Percentiles rank a stretch among this genome's conserved stretches.
Conservation (phyloP, 1,284 basidiomycete species). For the Trichosporon sp. region DNA sequence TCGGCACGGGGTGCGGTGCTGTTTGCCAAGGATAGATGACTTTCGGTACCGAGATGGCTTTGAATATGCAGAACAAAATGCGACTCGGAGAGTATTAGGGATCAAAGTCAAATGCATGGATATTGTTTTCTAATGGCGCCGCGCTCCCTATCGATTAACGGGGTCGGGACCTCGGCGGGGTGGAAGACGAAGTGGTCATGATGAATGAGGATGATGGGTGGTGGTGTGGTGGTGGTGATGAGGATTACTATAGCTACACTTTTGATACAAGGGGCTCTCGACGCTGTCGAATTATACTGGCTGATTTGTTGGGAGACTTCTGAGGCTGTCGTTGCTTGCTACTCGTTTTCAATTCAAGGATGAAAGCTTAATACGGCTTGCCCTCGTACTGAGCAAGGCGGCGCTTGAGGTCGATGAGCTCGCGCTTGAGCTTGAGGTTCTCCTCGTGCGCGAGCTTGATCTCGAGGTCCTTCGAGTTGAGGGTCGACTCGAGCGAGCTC, state of each 20-base stretch:
- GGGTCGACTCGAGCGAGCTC: slow-evolving; percentile 46
- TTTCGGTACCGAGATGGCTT: no score
- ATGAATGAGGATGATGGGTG: not conserved
- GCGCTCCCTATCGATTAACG: not conserved
- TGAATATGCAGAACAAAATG: no score
- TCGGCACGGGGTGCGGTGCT: no score
- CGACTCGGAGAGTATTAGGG: no score
- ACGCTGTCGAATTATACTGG: slow-evolving; percentile 3
- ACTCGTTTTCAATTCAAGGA: not conserved
- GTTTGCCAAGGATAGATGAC: no score
- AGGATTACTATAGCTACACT: slow-evolving; percentile 15
- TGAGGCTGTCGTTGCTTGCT: not conserved
- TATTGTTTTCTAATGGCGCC: not conserved
- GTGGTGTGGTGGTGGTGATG: not conserved
- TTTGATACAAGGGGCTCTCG: slow-evolving; percentile 1
- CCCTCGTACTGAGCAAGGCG: slow-evolving; percentile 44
- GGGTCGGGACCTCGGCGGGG: not conserved
- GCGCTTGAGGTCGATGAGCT: slow-evolving; percentile 46
- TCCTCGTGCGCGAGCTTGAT: slow-evolving; percentile 52
- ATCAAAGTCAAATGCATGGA: not conserved
- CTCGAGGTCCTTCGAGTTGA: slow-evolving; percentile 49
- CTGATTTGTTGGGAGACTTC: not conserved
- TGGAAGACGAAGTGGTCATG: not conserved
- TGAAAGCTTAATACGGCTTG: slow-evolving; percentile 26
- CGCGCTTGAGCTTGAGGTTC: slow-evolving; percentile 44